Evolutionary conservation across 495 filamentous ascomycete genomes (phyloP), one percentile per base, ranked within the genome.

Genomic region (Penicillium waksmanii): DNA sequence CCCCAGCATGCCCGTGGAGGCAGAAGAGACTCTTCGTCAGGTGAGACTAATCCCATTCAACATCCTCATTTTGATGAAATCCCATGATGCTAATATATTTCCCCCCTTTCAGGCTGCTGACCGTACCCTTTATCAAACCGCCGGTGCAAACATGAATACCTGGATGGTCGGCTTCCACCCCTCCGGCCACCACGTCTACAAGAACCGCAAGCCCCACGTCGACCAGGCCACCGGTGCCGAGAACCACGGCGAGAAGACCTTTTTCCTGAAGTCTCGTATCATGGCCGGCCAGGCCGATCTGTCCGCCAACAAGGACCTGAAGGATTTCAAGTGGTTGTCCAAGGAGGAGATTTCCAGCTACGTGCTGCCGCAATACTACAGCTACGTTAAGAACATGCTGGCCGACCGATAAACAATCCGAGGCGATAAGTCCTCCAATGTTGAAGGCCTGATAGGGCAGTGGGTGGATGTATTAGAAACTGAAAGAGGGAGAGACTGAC

Each of bases 141-240:
- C 85, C 12, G 95, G 95, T 58, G 73, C 89, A 31, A 97, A 99
- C 82, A 98, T 99, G 94, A 97, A 98, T 80, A 97, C 93, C 57
- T 99, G 96, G 93, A 83, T 98, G 65, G 90, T 98, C 58, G 95
- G 94, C 58, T 91, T 89, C 66, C 90, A 89, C 62, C 95, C 95
- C 15, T 84, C 96, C 49, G 93, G 93, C 10, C 92, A 97, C 76
- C 72, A 89, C 70, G 74, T 87, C 53, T 72, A 75, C 68, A 76
- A 78, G 61, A 78, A 74, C 65, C 63, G 61, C 40, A 68, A 72
- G 12, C 76, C 75, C 43, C 65, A 66, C 21, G 44, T 64, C 36
- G 64, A 80, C 66, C 52, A 75, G 71, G 70, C 82, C 71, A 62
- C 66, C 56, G 64, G 66, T 60, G 40, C 55, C 48, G 55, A 62